These are phyloP conservation scores for Fusarium nisikadoi DNA, from an alignment of 2,329 filamentous ascomycete genomes.

Conservation along the genomic window DNA sequence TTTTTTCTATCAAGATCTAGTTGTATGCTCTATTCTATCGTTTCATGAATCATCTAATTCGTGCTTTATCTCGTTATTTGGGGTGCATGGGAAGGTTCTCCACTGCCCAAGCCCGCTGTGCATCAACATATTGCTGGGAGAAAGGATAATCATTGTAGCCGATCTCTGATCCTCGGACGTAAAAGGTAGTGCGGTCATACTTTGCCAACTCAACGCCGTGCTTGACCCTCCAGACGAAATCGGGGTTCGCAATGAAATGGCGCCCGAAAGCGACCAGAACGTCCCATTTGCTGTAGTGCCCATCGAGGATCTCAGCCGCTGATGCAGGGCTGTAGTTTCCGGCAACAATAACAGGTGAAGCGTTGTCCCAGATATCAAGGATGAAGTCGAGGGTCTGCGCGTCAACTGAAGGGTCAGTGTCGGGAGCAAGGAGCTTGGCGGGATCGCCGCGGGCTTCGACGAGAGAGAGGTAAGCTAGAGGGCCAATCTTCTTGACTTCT, in stretches of 20 bases:
- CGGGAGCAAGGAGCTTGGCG: conserved; percentile 21
- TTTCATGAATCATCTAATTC: background rate
- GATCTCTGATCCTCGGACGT: conserved; percentile 26
- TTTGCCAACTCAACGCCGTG: conserved; percentile 36
- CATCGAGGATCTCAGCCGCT: conserved; percentile 35
- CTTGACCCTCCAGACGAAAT: conserved; percentile 44
- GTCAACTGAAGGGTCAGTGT: conserved; percentile 47
- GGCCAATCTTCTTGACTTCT: conserved; percentile 45
- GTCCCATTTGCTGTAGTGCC: conserved; percentile 44
- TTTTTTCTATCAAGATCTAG: background rate
- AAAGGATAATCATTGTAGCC: conserved; percentile 40
- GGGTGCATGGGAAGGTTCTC: conserved; percentile 2
- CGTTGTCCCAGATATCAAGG: conserved; percentile 45
- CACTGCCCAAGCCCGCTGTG: conserved; percentile 12
- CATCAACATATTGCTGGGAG: conserved; percentile 15
- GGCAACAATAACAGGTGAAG: conserved; percentile 44
- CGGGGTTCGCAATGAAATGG: conserved; percentile 45
- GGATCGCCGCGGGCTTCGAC: conserved; percentile 44
- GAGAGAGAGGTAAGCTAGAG: conserved; percentile 44
- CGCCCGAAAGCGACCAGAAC: conserved; percentile 47
- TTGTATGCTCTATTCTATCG: background rate
- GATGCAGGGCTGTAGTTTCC: conserved; percentile 39
- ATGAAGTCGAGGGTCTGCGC: conserved; percentile 45
- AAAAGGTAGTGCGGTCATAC: conserved; percentile 45
- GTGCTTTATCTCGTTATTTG: background rate